Evolutionary conservation across 148 eudicot species (phyloP), one percentile per base, ranked within the genome.

Genomic region (Amaranthus palmeri): DNA sequence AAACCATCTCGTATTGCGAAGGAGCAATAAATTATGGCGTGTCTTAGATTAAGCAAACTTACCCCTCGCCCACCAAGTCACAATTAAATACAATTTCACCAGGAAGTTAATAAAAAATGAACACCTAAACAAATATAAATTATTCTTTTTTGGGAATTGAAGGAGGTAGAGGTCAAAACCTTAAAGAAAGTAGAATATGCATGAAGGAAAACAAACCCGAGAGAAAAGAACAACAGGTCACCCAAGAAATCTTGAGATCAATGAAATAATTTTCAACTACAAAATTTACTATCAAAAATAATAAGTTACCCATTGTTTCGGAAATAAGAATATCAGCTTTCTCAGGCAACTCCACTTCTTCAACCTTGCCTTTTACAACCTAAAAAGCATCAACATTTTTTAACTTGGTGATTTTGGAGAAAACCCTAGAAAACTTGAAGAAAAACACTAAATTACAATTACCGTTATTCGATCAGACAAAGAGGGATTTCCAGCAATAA

Each of bases 351-450:
- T 91, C 90, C 60, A 92, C 87, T 15, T 95, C 99, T 83, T 95
- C 99, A 82, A 95, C 87, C 77, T 95, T 95, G 67, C 99, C 99
- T 88, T 90, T 89, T 74, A 95, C 76, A 44, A 95, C 97, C 99
- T 95, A 78, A 6, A 75, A 46, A 67, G n/a, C 46, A 45, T 64
- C 49, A 71, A 67, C 70, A 5, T 1, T 78, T 69, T 69, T 67
- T 69, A 41, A 41, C 48, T 69, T 42, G 59, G 46, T 42, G 18
- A 53, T 54, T 4, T 4, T 40, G 47, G 36, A 2, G 25, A 0
- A 58, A 18, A 11, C 8, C 9, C n/a, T 14, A 48, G 11, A 5
- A 50, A 25, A 61, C 48, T 4, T 45, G 45, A 51, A n/a, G 46
- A 9, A 72, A 70, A 60, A 17, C 48, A 43, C 40, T 36, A 48